Evolutionary conservation across 805 yeast species (phyloP).

Genomic region (Hanseniaspora mollemarum): DNA sequence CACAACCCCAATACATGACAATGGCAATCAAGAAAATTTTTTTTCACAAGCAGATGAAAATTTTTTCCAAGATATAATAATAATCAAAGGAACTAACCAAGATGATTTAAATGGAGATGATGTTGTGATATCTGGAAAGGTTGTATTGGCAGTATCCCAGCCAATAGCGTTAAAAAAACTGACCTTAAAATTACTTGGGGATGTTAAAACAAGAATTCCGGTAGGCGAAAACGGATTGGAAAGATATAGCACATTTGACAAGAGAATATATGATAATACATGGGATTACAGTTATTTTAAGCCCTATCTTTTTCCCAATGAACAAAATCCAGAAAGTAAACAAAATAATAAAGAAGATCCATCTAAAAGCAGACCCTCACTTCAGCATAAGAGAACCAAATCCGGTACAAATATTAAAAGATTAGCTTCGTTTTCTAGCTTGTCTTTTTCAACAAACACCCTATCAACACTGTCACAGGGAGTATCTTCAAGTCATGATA

Average conservation of each 20-base stretch:
- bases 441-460: constrained; percentile 20
- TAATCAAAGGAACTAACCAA: constrained; percentile 64
- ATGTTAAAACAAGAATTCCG: constrained; percentile 53
- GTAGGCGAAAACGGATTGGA: constrained; percentile 37
- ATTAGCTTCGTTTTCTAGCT: constrained; percentile 23
- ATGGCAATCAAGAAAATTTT: background rate
- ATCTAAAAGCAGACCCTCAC: constrained; percentile 16
- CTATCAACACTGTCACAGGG: constrained; percentile 14
- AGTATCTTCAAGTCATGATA: constrained; percentile 25
- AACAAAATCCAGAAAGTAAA: constrained; percentile 21
- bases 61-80: constrained; percentile 51
- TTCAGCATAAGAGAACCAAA: constrained; percentile 26
- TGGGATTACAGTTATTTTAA: constrained; percentile 63
- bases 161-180: constrained; percentile 59
- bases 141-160: constrained; percentile 65
- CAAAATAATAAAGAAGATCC: constrained; percentile 20
- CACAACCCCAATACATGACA: constrained; percentile 32
- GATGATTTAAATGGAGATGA: constrained; percentile 52
- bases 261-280: constrained; percentile 56
- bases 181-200: constrained; percentile 53
- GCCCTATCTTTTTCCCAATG: constrained; percentile 25
- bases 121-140: constrained; percentile 60
- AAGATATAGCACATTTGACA: constrained; percentile 45
- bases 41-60: constrained; percentile 4
- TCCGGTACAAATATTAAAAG: constrained; percentile 30